Conservation (phyloP, 2,329 filamentous ascomycete genomes). For the Cylindrodendrum hubeiense region DNA sequence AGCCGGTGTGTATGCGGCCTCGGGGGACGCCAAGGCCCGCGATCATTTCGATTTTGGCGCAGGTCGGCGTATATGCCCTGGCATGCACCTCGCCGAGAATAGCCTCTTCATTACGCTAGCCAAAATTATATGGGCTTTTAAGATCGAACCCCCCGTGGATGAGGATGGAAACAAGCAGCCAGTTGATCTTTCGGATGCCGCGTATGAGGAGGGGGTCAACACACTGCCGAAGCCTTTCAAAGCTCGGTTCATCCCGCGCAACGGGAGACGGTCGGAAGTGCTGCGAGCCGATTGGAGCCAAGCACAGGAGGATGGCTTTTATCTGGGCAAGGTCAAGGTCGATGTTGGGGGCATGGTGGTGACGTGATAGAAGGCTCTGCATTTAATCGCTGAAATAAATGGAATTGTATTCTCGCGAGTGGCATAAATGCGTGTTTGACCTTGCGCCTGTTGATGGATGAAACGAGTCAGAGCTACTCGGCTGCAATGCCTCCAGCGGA, state of each 20-base stretch:
- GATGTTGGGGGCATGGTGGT: background rate
- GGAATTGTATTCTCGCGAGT: too few relatives aligned
- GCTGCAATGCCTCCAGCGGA: too few relatives aligned
- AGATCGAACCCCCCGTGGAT: slow-evolving; percentile 6
- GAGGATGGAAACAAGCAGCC: background rate
- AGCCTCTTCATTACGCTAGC: slow-evolving; percentile 28
- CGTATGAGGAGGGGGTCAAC: slow-evolving; percentile 18
- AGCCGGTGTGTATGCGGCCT: slow-evolving; percentile 39
- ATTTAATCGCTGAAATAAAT: too few relatives aligned
- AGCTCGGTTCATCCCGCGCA: slow-evolving; percentile 18
- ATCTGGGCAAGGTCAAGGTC: slow-evolving; percentile 19
- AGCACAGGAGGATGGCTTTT: slow-evolving; percentile 12
- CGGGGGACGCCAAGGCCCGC: slow-evolving; percentile 38
- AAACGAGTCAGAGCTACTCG: too few relatives aligned
- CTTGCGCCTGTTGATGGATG: too few relatives aligned
- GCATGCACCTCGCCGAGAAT: slow-evolving; percentile 61
- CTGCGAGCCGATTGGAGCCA: slow-evolving; percentile 18
- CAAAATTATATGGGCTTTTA: slow-evolving; percentile 27
- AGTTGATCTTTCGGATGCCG: slow-evolving; percentile 18
- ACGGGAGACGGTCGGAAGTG: slow-evolving; percentile 5
- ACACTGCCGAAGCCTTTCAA: slow-evolving; percentile 25
- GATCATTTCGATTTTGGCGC: slow-evolving; percentile 62
- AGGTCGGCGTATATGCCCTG: slow-evolving; percentile 61
- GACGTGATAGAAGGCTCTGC: too few relatives aligned
- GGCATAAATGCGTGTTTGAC: too few relatives aligned